Evolutionary conservation across 2,329 filamentous ascomycete genomes (phyloP).

Genomic region (Colletotrichum lini): DNA sequence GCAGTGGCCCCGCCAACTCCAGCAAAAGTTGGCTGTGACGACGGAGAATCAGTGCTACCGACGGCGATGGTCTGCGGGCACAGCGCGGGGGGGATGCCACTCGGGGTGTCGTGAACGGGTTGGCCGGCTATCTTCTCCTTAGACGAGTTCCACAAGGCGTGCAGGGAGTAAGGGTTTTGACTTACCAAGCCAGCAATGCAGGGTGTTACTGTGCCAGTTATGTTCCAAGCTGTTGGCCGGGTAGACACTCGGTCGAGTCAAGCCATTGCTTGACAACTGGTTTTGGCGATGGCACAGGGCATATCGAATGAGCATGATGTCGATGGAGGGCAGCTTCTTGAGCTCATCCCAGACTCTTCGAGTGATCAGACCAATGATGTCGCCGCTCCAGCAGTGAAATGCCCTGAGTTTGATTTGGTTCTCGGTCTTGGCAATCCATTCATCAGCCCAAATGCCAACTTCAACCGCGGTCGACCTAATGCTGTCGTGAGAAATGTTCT

Average conservation of each 20-base stretch:
- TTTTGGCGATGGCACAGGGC: conserved; percentile 52
- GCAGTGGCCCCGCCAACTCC: not conserved
- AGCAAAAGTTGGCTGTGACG: not conserved
- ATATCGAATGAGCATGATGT: conserved; percentile 49
- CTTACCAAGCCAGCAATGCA: conserved; percentile 58
- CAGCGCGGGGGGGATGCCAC: conserved; percentile 14
- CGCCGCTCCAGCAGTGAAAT: conserved; percentile 40
- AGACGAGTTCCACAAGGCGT: not conserved
- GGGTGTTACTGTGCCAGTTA: conserved; percentile 46
- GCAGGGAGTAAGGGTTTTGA: not conserved
- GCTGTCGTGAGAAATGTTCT: conserved; percentile 49
- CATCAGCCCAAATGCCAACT: conserved; percentile 54
- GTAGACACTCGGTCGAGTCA: not conserved
- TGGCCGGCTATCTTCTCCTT: conserved; percentile 16
- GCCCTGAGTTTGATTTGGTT: conserved; percentile 54
- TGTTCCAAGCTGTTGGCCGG: conserved; percentile 46
- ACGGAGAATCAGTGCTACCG: not conserved
- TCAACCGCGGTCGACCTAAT: conserved; percentile 46
- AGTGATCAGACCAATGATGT: conserved; percentile 49
- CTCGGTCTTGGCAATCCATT: conserved; percentile 50
- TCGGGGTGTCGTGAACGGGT: conserved; percentile 13
- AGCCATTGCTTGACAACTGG: conserved; percentile 39
- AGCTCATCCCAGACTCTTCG: conserved; percentile 48
- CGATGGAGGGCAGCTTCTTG: conserved; percentile 49
- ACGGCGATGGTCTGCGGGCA: not conserved